Evolutionary conservation across 306 rosid genomes (phyloP), one percentile per base, ranked within the genome.

Genomic region (Medicago lupulina): DNA sequence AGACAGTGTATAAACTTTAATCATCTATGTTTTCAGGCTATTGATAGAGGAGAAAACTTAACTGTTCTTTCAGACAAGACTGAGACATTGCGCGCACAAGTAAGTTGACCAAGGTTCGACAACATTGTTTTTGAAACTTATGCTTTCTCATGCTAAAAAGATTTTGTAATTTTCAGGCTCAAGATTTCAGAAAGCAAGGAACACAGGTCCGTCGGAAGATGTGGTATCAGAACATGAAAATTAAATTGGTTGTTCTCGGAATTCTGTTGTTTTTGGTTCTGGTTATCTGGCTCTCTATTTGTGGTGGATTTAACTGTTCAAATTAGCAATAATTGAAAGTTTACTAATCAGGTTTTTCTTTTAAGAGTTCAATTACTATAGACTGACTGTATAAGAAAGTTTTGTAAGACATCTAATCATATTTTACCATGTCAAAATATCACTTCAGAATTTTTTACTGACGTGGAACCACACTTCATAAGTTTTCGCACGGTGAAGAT

Each of bases 211-310:
- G 85, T 61, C 84, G 87, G 73, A 91, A 91, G 85, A 87, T 93
- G 93, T 93, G 98, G 98, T 93, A 84, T 75, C 97, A 93, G 80
- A 93, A 93, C 88, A 93, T 93, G 98, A 93, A 93, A 83, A 86
- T 89, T 83, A 93, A 93, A 86, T 71, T 93, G 86, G 90, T 87
- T 62, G 91, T 93, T 81, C 81, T 93, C 15, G 96, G 91, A 70
- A 85, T 93, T 80, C 73, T 91, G 78, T 66, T 93, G 82, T 77
- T 87, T 63, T 86, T 93, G 39, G 82, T 91, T 64, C 88, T 93
- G 36, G 71, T 93, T 79, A 91, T 91, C 79, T 93, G 97, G 98
- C 90, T 93, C 67, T 93, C 98, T 59, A 64, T 91, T 73, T 91
- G 98, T 77, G 92, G 83, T 70, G 97, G 98, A 81, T 93, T 93